A percentile compares a stretch with the other conserved stretches of the same genome.
These are phyloP conservation scores for Venturia pyrina DNA, from an alignment of 2,329 filamentous ascomycete species.

Conservation along the genomic window DNA sequence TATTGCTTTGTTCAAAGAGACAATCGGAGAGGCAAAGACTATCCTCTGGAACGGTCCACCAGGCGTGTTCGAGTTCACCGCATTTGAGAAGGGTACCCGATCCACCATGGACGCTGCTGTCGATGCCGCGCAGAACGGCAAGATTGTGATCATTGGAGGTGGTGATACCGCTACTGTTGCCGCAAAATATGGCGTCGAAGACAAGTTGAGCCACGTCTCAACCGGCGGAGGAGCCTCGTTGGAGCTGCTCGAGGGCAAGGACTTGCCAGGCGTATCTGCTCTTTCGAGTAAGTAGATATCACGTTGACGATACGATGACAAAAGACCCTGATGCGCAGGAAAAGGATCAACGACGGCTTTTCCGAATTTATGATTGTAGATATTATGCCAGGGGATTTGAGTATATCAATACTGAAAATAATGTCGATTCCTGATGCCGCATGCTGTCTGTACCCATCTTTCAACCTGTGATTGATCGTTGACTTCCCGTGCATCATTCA, in stretches of 20 bases:
- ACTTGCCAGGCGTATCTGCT: constrained; percentile 83
- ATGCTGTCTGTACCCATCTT: not conserved
- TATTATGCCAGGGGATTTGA: not conserved
- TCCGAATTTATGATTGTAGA: constrained; percentile 4
- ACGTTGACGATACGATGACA: not conserved
- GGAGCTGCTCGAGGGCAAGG: constrained; percentile 97
- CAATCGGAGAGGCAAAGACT: constrained; percentile 82
- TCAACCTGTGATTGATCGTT: not conserved
- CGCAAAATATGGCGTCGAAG: constrained; percentile 91
- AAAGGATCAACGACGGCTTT: constrained; percentile 23
- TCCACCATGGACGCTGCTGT: constrained; percentile 83
- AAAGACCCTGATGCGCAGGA: constrained; percentile 41
- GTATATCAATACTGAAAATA: not conserved
- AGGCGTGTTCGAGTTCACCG: constrained; percentile 94
- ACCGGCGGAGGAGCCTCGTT: constrained; percentile 92
- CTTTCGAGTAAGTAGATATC: constrained; percentile 61
- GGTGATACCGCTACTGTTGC: constrained; percentile 97
- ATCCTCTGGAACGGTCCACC: constrained; percentile 99
- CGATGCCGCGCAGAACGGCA: constrained; percentile 66
- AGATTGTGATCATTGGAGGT: constrained; percentile 97
- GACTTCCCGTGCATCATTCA: not conserved
- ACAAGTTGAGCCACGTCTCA: constrained; percentile 96
- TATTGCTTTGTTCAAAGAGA: constrained; percentile 75
- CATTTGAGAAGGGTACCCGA: constrained; percentile 89
- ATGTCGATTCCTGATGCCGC: not conserved